Percentiles rank a stretch among this genome's conserved stretches.
Evolutionary conservation across 192 early-diverging fungal genomes (phyloP).

Genomic region (Coemansia biformis): DNA sequence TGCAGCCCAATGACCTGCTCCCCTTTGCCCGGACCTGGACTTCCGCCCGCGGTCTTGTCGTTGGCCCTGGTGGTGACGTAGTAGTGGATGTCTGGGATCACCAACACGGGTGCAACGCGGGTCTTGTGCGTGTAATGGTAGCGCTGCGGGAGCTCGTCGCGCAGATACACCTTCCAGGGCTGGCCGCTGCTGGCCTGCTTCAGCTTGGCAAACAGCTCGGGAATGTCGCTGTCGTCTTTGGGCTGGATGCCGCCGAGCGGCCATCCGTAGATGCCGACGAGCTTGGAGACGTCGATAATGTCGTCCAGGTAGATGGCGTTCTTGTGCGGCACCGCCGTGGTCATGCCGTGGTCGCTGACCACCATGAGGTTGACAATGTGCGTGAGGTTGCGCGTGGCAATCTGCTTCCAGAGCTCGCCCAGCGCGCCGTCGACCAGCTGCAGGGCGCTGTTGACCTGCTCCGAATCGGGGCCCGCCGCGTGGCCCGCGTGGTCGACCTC

Average conservation of each 20-base stretch:
- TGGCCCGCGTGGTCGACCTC: slow-evolving; percentile 81
- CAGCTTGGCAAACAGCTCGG: slow-evolving; percentile 53
- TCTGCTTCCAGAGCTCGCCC: slow-evolving; percentile 53
- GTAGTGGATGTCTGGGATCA: slow-evolving; percentile 63
- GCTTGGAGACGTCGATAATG: slow-evolving; percentile 53
- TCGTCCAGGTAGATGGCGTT: slow-evolving; percentile 73
- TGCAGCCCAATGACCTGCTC: slow-evolving; percentile 60
- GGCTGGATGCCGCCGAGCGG: slow-evolving; percentile 64
- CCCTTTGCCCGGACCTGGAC: slow-evolving; percentile 1
- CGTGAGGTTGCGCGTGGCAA: slow-evolving; percentile 56
- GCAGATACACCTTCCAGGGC: slow-evolving; percentile 61
- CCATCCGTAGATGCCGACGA: slow-evolving; percentile 56
- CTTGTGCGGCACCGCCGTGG: slow-evolving; percentile 33
- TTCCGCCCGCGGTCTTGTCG: slow-evolving; percentile 9
- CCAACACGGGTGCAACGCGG: slow-evolving; percentile 70
- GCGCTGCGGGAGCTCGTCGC: slow-evolving; percentile 64
- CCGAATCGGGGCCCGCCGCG: slow-evolving; percentile 60
- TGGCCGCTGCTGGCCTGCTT: slow-evolving; percentile 45
- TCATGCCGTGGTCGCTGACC: slow-evolving; percentile 90
- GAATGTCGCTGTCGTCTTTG: slow-evolving; percentile 34
- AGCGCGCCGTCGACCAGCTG: slow-evolving; percentile 56
- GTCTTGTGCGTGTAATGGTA: slow-evolving; percentile 66
- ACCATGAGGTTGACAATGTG: slow-evolving; percentile 61
- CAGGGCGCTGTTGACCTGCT: slow-evolving; percentile 56
- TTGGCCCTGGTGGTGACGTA: slow-evolving; percentile 47